Base-by-base conservation (phyloP, 495 filamentous ascomycete species). In the Xylaria sp. region DNA sequence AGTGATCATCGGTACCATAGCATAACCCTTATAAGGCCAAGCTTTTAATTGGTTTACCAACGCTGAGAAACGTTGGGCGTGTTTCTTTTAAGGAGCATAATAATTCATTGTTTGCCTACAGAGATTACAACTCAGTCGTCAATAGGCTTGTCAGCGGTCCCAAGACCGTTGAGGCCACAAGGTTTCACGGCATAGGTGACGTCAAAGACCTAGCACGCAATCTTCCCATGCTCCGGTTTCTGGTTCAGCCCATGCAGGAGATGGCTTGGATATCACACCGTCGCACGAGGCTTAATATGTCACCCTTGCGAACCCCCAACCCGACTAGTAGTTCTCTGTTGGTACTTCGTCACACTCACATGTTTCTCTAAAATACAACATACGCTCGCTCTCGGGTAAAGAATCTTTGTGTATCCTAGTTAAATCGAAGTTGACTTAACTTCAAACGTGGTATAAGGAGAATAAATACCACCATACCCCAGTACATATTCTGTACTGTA, bases 171-270 rank as follows among this genome's bases (percentile, higher is more conserved):
- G 48, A 31, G 7, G 9, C 8, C 21, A 1, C 7, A 46, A 37
- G 59, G 37, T 26, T 21, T 21, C 31, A 59, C 37, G 3, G 26
- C 5, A 53, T 29, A 33, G 5, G 43, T 67, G 64, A 67, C 64
- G 64, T 67, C 64, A 67, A 62, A 67, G 48, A 14, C 4, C 48
- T 41, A 6, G 21, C 31, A 53, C 33, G 19, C 46, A 41, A 40
- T 53, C 33, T 53, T 41, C 17, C 48, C 11, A 63, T 29, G 24
- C 40, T 31, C 26, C 41, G 31, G 41, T 64, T 12, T 33, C 61
- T n/a, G 5, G 21, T 29, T 37, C 44, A 65, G 44, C 61, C 41
- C 37, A 63, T 46, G 61, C 41, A 33, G 24, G 31, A 58, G 31
- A 31, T 37, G 55, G n/a, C n/a, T n/a, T n/a, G n/a, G n/a, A n/a